These are phyloP conservation scores for maize (Zea mays) DNA, from an alignment of 176 grass and related monocot species.

Conservation along the genomic window Zm-B73-REFERENCE-NAM-5.0 NC_050102.1:2600001-2600500, in stretches of 20 bases:
- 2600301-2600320: background rate
- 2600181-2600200: background rate
- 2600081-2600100: background rate
- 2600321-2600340: background rate
- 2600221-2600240: background rate
- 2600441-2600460: constrained; percentile 10
- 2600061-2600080: background rate
- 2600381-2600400: background rate
- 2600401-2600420: background rate
- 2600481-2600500: background rate
- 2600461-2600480: background rate
- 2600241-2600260: background rate
- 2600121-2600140: background rate
- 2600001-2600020: background rate
- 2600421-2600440: background rate
- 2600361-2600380: background rate
- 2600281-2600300: background rate
- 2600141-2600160: background rate
- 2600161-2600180: background rate
- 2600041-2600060: constrained; percentile 21
- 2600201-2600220: background rate
- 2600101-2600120: constrained; percentile 12
- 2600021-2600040: constrained; percentile 16
- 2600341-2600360: background rate
- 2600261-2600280: background rate